Conservation (phyloP, 495 filamentous ascomycete genomes). For the Letharia columbiana region DNA sequence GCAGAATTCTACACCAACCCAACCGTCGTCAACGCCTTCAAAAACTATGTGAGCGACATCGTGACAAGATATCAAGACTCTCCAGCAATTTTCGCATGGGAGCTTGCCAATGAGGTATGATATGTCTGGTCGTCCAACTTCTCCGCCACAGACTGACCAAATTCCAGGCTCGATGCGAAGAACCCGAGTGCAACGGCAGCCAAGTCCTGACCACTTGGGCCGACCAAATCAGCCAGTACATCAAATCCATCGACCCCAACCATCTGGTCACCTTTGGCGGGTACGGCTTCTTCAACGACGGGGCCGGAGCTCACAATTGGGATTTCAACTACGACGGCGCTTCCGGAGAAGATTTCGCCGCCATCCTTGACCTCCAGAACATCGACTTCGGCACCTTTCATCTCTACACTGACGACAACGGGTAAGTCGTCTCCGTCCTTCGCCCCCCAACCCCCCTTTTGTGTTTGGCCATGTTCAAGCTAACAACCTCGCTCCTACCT, state of each 20-base stretch:
- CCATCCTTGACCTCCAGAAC: constrained; percentile 32
- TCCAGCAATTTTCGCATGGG: constrained; percentile 45
- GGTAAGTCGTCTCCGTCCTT: neutral
- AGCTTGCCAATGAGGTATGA: constrained; percentile 43
- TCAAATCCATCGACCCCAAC: constrained; percentile 42
- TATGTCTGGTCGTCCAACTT: neutral
- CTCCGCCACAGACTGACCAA: neutral
- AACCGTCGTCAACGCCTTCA: constrained; percentile 39
- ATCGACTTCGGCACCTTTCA: constrained; percentile 62
- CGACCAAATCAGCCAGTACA: constrained; percentile 38
- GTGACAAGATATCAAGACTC: constrained; percentile 44
- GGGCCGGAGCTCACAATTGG: constrained; percentile 3
- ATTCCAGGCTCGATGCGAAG: constrained; percentile 34
- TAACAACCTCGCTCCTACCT: neutral
- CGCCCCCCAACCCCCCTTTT: neutral
- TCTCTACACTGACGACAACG: constrained; percentile 43
- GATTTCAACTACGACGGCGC: constrained; percentile 19
- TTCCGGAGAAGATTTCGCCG: constrained; percentile 10
- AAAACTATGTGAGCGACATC: constrained; percentile 39
- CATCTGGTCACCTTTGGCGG: constrained; percentile 47
- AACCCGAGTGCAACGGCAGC: constrained; percentile 19
- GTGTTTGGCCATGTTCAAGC: accelerated
- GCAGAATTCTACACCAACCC: constrained; percentile 37
- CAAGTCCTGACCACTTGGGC: constrained; percentile 39
- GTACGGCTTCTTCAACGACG: constrained; percentile 34